A percentile compares a stretch with the other conserved stretches of the same genome.
Evolutionary conservation across 257 asterid species (phyloP).

Genomic region (Nicotiana attenuata): DNA sequence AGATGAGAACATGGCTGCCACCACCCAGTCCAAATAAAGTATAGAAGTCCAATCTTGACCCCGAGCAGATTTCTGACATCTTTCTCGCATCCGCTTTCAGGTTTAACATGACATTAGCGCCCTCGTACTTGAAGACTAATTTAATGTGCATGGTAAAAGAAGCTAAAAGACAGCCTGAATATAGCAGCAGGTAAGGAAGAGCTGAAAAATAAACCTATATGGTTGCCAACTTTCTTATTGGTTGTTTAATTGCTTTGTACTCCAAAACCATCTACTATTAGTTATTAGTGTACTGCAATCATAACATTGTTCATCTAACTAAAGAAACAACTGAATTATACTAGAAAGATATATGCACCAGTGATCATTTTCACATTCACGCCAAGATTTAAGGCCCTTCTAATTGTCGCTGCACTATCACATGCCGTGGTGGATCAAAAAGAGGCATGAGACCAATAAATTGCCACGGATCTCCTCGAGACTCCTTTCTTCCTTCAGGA

Average conservation of each 20-base stretch:
- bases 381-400: conserved; percentile 79
- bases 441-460: conserved; percentile 88
- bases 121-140: neutral
- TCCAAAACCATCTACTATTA: neutral
- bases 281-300: neutral
- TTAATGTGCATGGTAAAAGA: neutral
- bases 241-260: neutral
- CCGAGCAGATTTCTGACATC: neutral
- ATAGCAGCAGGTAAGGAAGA: neutral
- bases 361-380: conserved; percentile 91
- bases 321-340: neutral
- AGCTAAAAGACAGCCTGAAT: neutral
- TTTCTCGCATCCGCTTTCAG: neutral
- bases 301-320: neutral
- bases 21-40: too few species aligned
- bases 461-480: conserved; percentile 86
- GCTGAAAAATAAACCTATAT: neutral
- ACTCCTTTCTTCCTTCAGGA: conserved; percentile 71
- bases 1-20: too few species aligned
- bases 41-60: neutral
- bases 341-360: conserved; percentile 15
- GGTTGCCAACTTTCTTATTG: neutral
- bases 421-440: conserved; percentile 83
- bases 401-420: conserved; percentile 79
- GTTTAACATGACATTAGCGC: neutral